Base-by-base conservation (phyloP, 345 rosid species). In the Linum usitatissimum region DNA sequence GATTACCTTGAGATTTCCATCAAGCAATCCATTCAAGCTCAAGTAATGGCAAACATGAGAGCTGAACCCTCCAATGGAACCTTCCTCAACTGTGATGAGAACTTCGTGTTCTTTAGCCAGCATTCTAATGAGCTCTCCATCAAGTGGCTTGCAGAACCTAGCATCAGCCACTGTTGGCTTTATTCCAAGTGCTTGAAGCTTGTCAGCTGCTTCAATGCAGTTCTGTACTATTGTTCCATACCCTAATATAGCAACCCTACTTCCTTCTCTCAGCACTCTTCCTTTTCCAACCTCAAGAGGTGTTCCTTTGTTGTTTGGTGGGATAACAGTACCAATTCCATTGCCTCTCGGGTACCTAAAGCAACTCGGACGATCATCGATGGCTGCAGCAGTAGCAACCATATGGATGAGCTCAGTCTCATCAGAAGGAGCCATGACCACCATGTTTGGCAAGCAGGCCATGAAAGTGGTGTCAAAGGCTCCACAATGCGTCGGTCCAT, bases 371-470 rank as follows among this genome's bases (percentile, higher is more conserved):
- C 81, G 57, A 62, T 80, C 84, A 62, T 77, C 76, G 17, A 82
- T 79, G 68, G 76, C 73, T 18, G 79, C 84, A 9, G 83, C 81
- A 0, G 84, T 83, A 23, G 83, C 83, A 57, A 83, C 79, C 87
- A 80, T 83, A 66, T 78, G 76, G 79, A 78, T 72, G 18, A 76
- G 82, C 65, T 82, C 86, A 6, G 76, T 69, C 69, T 82, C 82
- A 53, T 76, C 53, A 0, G 82, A 77, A 12, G 84, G 87, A 30
- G 83, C 84, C 84, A 83, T 76, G 49, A 80, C 87, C 62, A 82
- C 86, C 84, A 80, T 78, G 63, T 82, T 82, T 0, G 84, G 84
- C 39, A 82, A 62, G 53, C 86, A 75, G 28, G 86, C 82, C 82
- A 79, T 82, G 71, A 63, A 82, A 48, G 82, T 77, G 4, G 77